A percentile compares a stretch with the other conserved stretches of the same genome.
Evolutionary conservation across 768 basidiomycete species (phyloP).

Genomic region (Trichaptum fuscoviolaceum): DNA sequence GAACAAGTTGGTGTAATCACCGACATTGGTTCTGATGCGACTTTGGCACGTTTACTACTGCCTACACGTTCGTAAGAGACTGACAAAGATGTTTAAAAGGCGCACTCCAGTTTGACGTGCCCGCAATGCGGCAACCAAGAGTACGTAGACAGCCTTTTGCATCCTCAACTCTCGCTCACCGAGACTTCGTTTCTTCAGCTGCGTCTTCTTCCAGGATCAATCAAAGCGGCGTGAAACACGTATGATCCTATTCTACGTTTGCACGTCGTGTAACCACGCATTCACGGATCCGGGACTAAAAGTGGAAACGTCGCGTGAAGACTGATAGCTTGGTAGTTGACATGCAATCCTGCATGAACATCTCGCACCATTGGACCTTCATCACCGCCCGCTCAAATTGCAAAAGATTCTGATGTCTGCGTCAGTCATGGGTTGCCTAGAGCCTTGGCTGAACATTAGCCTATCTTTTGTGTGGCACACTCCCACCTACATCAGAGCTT

Average conservation of each 20-base stretch:
- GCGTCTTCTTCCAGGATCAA: conserved; percentile 95
- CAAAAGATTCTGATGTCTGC: neutral
- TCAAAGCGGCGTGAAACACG: conserved; percentile 94
- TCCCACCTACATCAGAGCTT: neutral
- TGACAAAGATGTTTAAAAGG: conserved; percentile 36
- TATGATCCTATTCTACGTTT: conserved; percentile 92
- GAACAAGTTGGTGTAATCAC: conserved; percentile 91
- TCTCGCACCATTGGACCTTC: neutral
- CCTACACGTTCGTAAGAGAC: neutral
- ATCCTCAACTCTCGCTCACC: conserved; percentile 5
- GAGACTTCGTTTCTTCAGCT: conserved; percentile 40
- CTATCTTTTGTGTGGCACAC: too few relatives aligned
- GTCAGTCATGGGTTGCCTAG: neutral
- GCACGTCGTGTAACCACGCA: conserved; percentile 72
- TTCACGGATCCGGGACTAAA: conserved; percentile 67
- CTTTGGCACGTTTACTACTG: conserved; percentile 50
- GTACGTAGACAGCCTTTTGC: conserved; percentile 40
- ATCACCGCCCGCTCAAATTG: neutral
- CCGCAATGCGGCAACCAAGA: conserved; percentile 79
- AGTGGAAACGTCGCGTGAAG: conserved; percentile 24
- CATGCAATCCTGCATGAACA: neutral
- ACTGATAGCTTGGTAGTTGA: neutral
- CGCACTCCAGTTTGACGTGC: conserved; percentile 79
- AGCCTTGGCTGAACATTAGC: neutral
- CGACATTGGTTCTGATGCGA: conserved; percentile 85